Evolutionary conservation across 441 rosid species (phyloP), one percentile per base, ranked within the genome.

Genomic region (Metrosideros polymorpha): DNA sequence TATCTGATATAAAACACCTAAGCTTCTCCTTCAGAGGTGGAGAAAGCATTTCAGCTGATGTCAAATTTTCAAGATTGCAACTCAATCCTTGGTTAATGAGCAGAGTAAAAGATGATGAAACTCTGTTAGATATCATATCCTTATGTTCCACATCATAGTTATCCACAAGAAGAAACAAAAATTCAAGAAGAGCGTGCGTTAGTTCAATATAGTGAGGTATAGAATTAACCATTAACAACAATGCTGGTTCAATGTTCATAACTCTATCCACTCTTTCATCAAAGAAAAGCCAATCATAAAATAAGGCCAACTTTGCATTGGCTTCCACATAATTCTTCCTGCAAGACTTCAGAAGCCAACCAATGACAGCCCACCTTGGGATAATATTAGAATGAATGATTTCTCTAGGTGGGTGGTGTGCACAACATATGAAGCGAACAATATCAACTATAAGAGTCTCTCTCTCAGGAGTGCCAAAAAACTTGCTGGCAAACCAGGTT

Each of bases 341-440:
- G 83, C 94, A 94, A 32, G 85, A 87, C 54, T 89, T 93, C 27
- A 97, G 87, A n/a, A 96, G 89, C 98, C 98, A 96, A 82, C 99
- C 99, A 79, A 96, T 83, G 53, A 94, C 91, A 71, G 98, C 98
- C 99, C 99, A 97, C 86, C 99, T 93, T 3, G 99, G 99, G 92
- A 94, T 89, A 85, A 94, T 84, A 82, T 92, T 94, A 14, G 97
- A 95, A 71, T 92, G 89, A 85, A 97, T 90, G 82, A 88, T 91
- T 89, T 94, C 94, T 47, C 93, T 93, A 49, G 94, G 84, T 4
- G 98, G 99, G 86, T 95, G 95, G 92, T 93, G 94, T 12, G 89
- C 93, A 89, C 98, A 95, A 88, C 99, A 95, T 25, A 96, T 86
- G 85, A 95, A 97, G n/a, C 99, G 90, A 53, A 95, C 91, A 84